Evolutionary conservation across 805 yeast species (phyloP).

Genomic region (Wickerhamiella hasegawae): DNA sequence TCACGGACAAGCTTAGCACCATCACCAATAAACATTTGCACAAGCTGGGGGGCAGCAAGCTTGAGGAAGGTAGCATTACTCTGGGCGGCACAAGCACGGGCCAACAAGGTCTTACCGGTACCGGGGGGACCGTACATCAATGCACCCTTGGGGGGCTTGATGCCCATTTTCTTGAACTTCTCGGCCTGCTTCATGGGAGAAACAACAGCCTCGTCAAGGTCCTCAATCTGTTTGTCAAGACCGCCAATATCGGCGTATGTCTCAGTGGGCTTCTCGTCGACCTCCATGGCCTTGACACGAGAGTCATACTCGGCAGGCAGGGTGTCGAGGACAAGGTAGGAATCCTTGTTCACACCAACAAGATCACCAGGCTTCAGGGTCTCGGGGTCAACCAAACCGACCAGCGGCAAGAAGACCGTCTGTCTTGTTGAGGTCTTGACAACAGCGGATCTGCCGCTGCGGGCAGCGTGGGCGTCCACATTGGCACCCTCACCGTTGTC

Average conservation of each 20-base stretch:
- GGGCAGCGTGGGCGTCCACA: conserved; percentile 78
- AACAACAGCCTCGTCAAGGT: conserved; percentile 94
- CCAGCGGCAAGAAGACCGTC: conserved; percentile 87
- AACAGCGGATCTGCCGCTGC: conserved; percentile 94
- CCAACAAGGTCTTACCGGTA: conserved; percentile 92
- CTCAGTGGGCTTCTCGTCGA: conserved; percentile 96
- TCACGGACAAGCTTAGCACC: conserved; percentile 97
- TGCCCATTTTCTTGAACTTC: conserved; percentile 83
- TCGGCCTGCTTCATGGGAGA: conserved; percentile 98
- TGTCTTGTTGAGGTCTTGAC: conserved; percentile 95
- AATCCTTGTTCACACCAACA: conserved; percentile 95
- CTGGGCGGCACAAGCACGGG: conserved; percentile 98
- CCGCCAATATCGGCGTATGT: conserved; percentile 98
- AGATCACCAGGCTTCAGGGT: conserved; percentile 92
- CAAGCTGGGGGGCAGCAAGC: conserved; percentile 94
- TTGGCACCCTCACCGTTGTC: conserved; percentile 81
- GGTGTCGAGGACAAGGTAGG: conserved; percentile 82
- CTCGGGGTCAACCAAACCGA: conserved; percentile 86
- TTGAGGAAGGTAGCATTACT: conserved; percentile 94
- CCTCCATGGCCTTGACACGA: conserved; percentile 98
- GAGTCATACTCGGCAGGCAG: conserved; percentile 95
- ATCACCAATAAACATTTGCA: conserved; percentile 97
- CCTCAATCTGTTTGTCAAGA: conserved; percentile 94
- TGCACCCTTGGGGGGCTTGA: conserved; percentile 97
- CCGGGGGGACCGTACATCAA: conserved; percentile 99